These are phyloP conservation scores for Croton laevigatus DNA, from an alignment of 441 rosid species.

Conservation along the genomic window DNA sequence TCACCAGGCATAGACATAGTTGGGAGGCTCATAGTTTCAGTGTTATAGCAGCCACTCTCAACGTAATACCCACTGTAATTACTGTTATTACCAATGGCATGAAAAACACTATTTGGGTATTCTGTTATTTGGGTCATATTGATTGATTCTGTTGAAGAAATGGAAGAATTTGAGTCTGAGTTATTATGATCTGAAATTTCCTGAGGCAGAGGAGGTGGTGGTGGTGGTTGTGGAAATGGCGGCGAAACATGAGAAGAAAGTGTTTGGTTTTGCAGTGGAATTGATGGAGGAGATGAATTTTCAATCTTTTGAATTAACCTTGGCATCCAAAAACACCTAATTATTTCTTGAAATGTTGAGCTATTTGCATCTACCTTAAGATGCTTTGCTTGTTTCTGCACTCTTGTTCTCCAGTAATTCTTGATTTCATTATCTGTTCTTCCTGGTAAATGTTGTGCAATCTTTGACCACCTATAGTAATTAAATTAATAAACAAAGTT, in stretches of 20 bases:
- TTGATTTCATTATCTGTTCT: conserved; percentile 77
- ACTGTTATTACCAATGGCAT: neutral
- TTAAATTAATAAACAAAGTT: neutral
- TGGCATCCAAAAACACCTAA: conserved; percentile 48
- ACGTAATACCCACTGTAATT: conserved; percentile 14
- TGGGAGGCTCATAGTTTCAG: conserved; percentile 26
- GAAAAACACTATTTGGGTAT: conserved; percentile 23
- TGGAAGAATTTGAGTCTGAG: conserved; percentile 31
- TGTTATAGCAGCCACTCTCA: conserved; percentile 25
- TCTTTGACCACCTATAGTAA: conserved; percentile 64
- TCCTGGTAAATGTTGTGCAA: conserved; percentile 69
- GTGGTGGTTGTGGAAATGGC: conserved; percentile 2
- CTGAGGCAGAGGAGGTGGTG: neutral
- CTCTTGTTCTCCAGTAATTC: conserved; percentile 84
- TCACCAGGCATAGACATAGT: conserved; percentile 13
- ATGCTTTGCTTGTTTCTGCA: conserved; percentile 60
- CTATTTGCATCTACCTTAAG: conserved; percentile 56
- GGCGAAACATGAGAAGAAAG: conserved; percentile 18
- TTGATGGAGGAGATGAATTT: conserved; percentile 18
- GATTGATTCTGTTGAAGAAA: conserved; percentile 31
- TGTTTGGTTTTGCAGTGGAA: neutral
- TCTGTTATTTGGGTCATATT: conserved; percentile 27
- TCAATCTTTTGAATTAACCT: conserved; percentile 44
- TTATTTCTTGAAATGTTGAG: conserved; percentile 41
- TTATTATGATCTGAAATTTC: conserved; percentile 21